Conservation (phyloP, 495 filamentous ascomycete genomes). For the Aspergillus steynii region DNA sequence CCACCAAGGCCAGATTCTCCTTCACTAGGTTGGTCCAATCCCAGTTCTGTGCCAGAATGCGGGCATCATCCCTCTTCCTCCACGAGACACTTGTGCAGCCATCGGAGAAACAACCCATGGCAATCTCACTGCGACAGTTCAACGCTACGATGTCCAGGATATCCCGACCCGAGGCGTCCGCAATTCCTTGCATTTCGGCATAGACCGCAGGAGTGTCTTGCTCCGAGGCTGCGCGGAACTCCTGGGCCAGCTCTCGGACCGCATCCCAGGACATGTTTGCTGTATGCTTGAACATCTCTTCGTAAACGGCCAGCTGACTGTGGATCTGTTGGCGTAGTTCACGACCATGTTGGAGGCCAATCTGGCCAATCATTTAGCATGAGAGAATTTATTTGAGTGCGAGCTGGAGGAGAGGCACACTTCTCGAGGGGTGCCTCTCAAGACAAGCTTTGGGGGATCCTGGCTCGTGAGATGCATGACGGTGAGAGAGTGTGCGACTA, state of each 20-base stretch:
- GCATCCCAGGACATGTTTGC: slow-evolving; percentile 49
- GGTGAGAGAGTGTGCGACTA: background rate
- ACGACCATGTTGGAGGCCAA: slow-evolving; percentile 55
- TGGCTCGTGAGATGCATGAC: slow-evolving; percentile 8
- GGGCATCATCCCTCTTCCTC: slow-evolving; percentile 37
- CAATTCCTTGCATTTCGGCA: slow-evolving; percentile 58
- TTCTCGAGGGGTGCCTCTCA: slow-evolving; percentile 31
- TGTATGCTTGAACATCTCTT: slow-evolving; percentile 49
- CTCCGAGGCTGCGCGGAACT: slow-evolving; percentile 43
- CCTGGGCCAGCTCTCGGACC: slow-evolving; percentile 44
- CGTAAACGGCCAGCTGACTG: slow-evolving; percentile 53
- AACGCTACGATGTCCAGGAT: slow-evolving; percentile 63
- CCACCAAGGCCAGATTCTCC: slow-evolving; percentile 55
- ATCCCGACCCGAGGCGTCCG: slow-evolving; percentile 54
- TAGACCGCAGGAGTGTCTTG: slow-evolving; percentile 46
- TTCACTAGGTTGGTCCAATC: slow-evolving; percentile 54
- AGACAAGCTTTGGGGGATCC: slow-evolving; percentile 22
- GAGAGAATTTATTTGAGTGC: background rate
- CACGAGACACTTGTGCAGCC: slow-evolving; percentile 64
- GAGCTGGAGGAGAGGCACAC: slow-evolving; percentile 15
- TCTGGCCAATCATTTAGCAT: slow-evolving; percentile 29
- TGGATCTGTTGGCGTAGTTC: slow-evolving; percentile 44
- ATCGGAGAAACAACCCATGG: slow-evolving; percentile 62
- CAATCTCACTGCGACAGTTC: slow-evolving; percentile 69
- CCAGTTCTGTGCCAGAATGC: slow-evolving; percentile 67